phyloP scores from a whole-genome alignment of 345 rosid species.

The Dovyalis caffra region DNA sequence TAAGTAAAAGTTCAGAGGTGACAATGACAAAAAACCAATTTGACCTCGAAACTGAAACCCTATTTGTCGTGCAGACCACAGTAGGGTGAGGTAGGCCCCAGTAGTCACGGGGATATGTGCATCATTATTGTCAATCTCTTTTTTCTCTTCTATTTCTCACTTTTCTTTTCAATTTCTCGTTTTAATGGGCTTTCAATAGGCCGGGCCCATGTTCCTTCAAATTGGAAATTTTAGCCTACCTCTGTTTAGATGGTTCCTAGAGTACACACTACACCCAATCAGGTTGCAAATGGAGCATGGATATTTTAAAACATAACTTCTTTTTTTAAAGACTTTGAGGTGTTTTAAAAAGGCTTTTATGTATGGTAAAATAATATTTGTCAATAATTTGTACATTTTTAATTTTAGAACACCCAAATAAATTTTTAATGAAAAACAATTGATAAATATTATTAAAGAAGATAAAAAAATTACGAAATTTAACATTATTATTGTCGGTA shows the following conservation, averaged over 20 bases:
- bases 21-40: not conserved
- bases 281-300: too few species aligned
- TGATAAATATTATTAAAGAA: too few species aligned
- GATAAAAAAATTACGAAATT: too few species aligned
- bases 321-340: too few species aligned
- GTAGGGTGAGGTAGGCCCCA: not conserved
- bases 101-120: conserved; percentile 14
- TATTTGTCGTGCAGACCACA: not conserved
- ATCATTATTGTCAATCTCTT: not conserved
- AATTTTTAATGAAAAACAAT: too few species aligned
- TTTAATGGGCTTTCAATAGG: not conserved
- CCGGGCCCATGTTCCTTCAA: not conserved
- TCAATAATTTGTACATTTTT: too few species aligned
- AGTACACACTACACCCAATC: not conserved
- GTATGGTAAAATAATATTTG: too few species aligned
- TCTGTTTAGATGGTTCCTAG: not conserved
- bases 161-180: not conserved
- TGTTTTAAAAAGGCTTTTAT: too few species aligned
- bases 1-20: not conserved
- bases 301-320: too few species aligned
- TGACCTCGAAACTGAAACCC: conserved; percentile 12
- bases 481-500: too few species aligned
- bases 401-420: too few species aligned
- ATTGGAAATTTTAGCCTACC: not conserved
- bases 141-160: not conserved